Conservation (phyloP, 2,329 filamentous ascomycete species). For the Penicillium sp. region DNA sequence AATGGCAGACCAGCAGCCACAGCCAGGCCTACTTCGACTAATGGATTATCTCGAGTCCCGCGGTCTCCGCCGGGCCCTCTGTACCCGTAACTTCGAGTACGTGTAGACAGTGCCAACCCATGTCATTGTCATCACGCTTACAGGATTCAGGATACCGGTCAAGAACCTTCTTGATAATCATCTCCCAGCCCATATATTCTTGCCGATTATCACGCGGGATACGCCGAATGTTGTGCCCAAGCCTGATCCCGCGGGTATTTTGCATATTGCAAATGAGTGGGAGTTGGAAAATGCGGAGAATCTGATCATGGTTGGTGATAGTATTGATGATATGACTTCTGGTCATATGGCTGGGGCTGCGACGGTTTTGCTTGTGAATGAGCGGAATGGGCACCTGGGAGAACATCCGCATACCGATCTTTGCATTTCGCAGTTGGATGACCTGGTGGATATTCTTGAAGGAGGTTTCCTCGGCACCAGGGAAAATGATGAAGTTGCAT, state of each 20-base stretch:
- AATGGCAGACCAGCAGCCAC: conserved; percentile 77
- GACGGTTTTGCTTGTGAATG: conserved; percentile 84
- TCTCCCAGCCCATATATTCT: conserved; percentile 66
- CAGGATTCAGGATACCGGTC: conserved; percentile 39
- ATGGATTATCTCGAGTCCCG: conserved; percentile 78
- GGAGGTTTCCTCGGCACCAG: conserved; percentile 65
- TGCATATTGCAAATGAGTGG: conserved; percentile 82
- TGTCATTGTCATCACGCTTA: neutral
- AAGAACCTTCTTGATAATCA: conserved; percentile 65
- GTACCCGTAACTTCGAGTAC: conserved; percentile 88
- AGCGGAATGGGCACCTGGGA: conserved; percentile 71
- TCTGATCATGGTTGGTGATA: conserved; percentile 63
- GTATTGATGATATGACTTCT: conserved; percentile 89
- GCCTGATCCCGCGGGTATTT: conserved; percentile 81
- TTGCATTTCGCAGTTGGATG: conserved; percentile 70
- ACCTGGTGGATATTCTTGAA: conserved; percentile 74
- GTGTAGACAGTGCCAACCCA: conserved; percentile 14
- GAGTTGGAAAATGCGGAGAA: conserved; percentile 55
- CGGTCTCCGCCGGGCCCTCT: conserved; percentile 75
- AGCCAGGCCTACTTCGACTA: conserved; percentile 73
- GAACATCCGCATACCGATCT: conserved; percentile 76
- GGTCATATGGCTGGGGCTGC: conserved; percentile 80
- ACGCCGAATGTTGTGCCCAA: conserved; percentile 67
- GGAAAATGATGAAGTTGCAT: conserved; percentile 18
- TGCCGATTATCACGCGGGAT: conserved; percentile 84